phyloP scores from a whole-genome alignment of 805 yeast genomes.

The Kodamaea neixiangensis region DNA sequence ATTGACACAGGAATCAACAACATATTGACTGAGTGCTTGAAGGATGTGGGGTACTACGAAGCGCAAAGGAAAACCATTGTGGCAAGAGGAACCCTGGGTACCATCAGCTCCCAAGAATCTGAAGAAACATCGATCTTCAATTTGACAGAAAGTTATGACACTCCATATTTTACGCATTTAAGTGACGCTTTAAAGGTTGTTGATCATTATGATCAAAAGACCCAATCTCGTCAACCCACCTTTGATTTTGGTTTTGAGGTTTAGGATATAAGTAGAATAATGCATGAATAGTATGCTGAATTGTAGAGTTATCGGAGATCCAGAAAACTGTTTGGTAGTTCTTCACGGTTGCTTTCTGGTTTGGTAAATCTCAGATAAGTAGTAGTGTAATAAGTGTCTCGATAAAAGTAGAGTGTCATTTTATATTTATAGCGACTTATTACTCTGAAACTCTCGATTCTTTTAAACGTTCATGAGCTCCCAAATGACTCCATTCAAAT shows the following conservation, averaged over 20 bases:
- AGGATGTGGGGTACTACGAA: constrained; percentile 24
- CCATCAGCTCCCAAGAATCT: constrained; percentile 3
- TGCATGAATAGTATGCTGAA: background rate
- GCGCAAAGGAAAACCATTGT: constrained; percentile 17
- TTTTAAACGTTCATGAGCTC: too few species aligned
- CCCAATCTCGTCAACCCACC: background rate
- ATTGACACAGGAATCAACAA: constrained; percentile 30
- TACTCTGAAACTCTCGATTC: too few species aligned
- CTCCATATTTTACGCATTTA: constrained; percentile 40
- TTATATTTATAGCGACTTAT: too few species aligned
- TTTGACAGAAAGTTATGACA: constrained; percentile 25
- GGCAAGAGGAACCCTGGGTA: constrained; percentile 4
- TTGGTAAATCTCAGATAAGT: too few species aligned
- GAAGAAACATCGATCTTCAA: constrained; percentile 21
- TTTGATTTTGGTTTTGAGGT: constrained; percentile 2
- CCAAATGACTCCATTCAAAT: background rate
- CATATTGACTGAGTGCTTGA: constrained; percentile 27
- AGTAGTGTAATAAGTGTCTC: too few species aligned
- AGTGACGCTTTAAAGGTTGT: constrained; percentile 41
- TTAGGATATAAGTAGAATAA: background rate
- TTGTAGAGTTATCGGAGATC: background rate
- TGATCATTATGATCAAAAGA: constrained; percentile 31
- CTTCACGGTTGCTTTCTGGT: too few species aligned
- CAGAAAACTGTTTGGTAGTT: too few species aligned
- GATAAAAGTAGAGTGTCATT: too few species aligned